A percentile compares a stretch with the other conserved stretches of the same genome.
phyloP scores from a whole-genome alignment of 805 yeast species.

The Starmera pachycereana region DNA sequence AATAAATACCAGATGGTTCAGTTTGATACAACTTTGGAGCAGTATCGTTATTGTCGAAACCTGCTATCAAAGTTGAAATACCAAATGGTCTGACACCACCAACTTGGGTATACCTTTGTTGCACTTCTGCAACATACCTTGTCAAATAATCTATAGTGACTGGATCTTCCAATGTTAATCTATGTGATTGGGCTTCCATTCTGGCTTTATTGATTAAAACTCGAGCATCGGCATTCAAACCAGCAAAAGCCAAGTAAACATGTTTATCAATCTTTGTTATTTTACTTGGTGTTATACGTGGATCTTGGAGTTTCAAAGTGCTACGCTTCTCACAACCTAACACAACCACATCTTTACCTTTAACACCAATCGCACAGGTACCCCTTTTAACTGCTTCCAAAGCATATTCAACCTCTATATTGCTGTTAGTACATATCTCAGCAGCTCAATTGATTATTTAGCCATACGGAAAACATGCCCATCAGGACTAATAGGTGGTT shows the following conservation, averaged over 20 bases:
- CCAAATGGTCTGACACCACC: conserved; percentile 99
- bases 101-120: conserved; percentile 92
- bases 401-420: conserved; percentile 86
- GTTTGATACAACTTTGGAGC: conserved; percentile 85
- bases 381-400: conserved; percentile 97
- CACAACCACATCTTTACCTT: conserved; percentile 81
- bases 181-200: conserved; percentile 92
- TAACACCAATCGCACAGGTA: conserved; percentile 95
- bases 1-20: conserved; percentile 94
- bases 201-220: conserved; percentile 91
- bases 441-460: background rate
- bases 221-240: conserved; percentile 97
- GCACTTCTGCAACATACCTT: conserved; percentile 93
- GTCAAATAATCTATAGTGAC: conserved; percentile 88
- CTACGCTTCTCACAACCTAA: conserved; percentile 96
- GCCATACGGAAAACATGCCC: conserved; percentile 91
- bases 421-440: background rate
- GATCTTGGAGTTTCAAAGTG: conserved; percentile 90
- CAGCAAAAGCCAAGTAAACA: conserved; percentile 89
- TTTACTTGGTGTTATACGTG: conserved; percentile 91
- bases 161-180: conserved; percentile 89
- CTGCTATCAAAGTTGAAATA: conserved; percentile 88
- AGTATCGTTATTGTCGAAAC: conserved; percentile 80
- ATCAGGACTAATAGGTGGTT: conserved; percentile 57
- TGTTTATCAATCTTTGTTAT: conserved; percentile 88